Conservation (phyloP, 1,284 basidiomycete genomes). For the Fomitopsis palustris region DNA sequence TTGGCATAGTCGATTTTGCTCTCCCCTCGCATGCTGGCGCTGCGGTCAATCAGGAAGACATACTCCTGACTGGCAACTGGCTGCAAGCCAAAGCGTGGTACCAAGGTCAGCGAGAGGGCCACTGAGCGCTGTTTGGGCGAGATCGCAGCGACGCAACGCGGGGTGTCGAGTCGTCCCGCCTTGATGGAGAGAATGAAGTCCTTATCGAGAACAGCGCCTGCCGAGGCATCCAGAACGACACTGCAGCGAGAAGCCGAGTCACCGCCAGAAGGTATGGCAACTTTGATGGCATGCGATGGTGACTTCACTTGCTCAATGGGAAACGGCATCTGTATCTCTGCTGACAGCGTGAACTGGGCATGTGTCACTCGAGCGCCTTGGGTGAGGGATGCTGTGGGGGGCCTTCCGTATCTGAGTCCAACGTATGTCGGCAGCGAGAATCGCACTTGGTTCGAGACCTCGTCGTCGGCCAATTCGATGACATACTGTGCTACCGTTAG, state of each 20-base stretch:
- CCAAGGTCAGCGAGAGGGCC: conserved; percentile 34
- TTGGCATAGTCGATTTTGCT: conserved; percentile 38
- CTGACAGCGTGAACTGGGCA: conserved; percentile 31
- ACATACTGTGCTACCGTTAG: conserved; percentile 28
- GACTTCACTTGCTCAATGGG: conserved; percentile 34
- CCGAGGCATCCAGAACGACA: conserved; percentile 36
- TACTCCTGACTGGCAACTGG: conserved; percentile 39
- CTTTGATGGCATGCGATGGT: conserved; percentile 40
- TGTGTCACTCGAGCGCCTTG: not conserved
- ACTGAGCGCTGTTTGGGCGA: conserved; percentile 40
- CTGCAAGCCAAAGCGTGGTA: conserved; percentile 44
- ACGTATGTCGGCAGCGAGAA: conserved; percentile 41
- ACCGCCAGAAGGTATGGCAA: conserved; percentile 32
- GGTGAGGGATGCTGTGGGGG: not conserved
- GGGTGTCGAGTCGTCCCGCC: conserved; percentile 42
- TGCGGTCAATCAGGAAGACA: conserved; percentile 44
- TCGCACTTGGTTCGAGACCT: conserved; percentile 41
- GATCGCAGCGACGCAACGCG: conserved; percentile 53
- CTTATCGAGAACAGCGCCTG: conserved; percentile 37
- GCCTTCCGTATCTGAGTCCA: not conserved
- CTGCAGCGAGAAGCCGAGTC: conserved; percentile 19
- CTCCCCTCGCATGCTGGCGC: conserved; percentile 40
- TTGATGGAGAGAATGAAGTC: conserved; percentile 47
- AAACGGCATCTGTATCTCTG: conserved; percentile 45
- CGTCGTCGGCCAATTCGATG: conserved; percentile 43